Evolutionary conservation across 1,284 basidiomycete species (phyloP), one percentile per base, ranked within the genome.

Genomic region (Puccinia sorghi): DNA sequence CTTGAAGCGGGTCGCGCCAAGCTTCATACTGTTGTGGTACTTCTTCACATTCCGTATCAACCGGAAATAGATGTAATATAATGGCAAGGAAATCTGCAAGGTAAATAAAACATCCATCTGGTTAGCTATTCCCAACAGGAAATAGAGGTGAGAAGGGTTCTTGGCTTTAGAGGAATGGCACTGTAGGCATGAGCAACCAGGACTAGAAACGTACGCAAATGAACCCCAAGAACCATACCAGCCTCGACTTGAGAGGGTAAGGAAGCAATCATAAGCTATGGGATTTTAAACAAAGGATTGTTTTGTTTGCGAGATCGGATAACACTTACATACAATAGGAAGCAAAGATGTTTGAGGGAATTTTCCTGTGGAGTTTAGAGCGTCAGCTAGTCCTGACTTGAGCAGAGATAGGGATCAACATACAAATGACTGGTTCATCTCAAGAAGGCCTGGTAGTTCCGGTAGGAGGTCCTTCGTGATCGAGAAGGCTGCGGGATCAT

Each of bases 51-150:
- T 39, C 1, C 20, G 59, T 39, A 61, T 61, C 37, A 61, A 20
- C 37, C 15, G 59, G 15, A 61, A 61, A 39, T 61, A 61, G 6
- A 32, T n/a, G 37, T n/a, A 61, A 17, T 61, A 61, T n/a, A 61
- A 37, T n/a, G 59, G 59, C 59, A 61, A 61, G 7, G 37, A 61
- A 39, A 39, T 41, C 59, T 61, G 20, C 2, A 61, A 39, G 59
- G 5, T n/a, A 32, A 39, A 17, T 9, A 61, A 39, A 4, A 32
- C 32, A 32, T 32, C 2, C 32, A 32, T 32, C 32, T 32, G 32
- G 32, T 32, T 32, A 32, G 32, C 32, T 32, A 32, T 32, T 32
- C 32, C 2, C 4, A 32, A 32, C 2, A 32, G 4, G 32, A 32
- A 4, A 32, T 32, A 32, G 25, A 32, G 2, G 32, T 32, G 32